Percentiles rank a stretch among this genome's conserved stretches.
Conservation (phyloP, 345 rosid genomes). For the Lepidium africanum region DNA sequence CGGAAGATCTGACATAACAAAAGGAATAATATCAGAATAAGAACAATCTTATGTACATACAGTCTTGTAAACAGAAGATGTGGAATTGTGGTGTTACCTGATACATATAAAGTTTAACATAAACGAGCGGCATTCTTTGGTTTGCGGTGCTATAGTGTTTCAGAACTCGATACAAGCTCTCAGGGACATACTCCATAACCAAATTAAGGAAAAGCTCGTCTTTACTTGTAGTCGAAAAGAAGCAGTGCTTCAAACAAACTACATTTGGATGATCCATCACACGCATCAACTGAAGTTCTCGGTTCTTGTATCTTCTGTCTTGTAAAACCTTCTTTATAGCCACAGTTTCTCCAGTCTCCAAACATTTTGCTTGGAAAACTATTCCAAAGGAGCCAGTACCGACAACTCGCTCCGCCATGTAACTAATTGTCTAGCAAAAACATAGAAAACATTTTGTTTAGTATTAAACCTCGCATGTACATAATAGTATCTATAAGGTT, state of each 20-base stretch:
- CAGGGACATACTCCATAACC: constrained; percentile 91
- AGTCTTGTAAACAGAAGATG: neutral
- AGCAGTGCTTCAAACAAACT: constrained; percentile 77
- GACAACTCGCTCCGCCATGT: constrained; percentile 90
- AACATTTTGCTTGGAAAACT: constrained; percentile 86
- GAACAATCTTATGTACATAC: neutral
- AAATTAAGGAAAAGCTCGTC: constrained; percentile 78
- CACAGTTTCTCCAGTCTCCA: constrained; percentile 82
- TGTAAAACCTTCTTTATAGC: constrained; percentile 85
- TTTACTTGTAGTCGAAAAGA: constrained; percentile 77
- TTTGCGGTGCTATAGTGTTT: constrained; percentile 76
- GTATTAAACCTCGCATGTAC: neutral
- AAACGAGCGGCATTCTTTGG: constrained; percentile 77
- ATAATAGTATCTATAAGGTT: neutral
- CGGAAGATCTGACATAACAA: constrained; percentile 55
- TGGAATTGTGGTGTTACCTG: constrained; percentile 40
- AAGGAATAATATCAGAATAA: neutral
- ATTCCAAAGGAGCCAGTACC: constrained; percentile 86
- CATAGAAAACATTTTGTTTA: neutral
- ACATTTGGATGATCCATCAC: constrained; percentile 88
- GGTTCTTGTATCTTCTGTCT: constrained; percentile 78
- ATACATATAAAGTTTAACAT: constrained; percentile 76
- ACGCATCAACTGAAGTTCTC: constrained; percentile 75
- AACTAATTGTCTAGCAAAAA: constrained; percentile 61
- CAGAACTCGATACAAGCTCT: constrained; percentile 77